Conservation (phyloP, 2,329 filamentous ascomycete species). For the Acrocalymma vagum region DNA sequence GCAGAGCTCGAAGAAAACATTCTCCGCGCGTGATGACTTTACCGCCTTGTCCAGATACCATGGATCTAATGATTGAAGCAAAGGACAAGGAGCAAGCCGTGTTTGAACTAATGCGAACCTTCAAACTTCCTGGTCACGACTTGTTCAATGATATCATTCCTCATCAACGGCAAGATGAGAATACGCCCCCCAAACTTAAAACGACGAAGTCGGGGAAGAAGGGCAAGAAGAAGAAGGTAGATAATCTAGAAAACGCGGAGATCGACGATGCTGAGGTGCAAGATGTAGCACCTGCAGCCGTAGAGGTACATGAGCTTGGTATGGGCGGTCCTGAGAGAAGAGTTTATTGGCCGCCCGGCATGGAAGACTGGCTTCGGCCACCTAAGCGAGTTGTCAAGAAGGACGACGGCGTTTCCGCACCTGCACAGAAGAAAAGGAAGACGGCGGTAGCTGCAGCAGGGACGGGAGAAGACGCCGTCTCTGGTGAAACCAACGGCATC, state of each 20-base stretch:
- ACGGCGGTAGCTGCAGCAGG: conserved; percentile 26
- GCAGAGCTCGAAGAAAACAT: conserved; percentile 83
- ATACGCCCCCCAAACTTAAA: conserved; percentile 56
- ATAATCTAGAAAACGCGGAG: conserved; percentile 52
- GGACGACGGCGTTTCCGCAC: conserved; percentile 53
- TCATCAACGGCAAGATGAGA: conserved; percentile 78
- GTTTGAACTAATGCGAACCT: conserved; percentile 90
- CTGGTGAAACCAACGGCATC: conserved; percentile 36
- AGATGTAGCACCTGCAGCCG: conserved; percentile 44
- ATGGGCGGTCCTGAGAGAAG: conserved; percentile 86
- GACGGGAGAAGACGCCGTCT: conserved; percentile 31
- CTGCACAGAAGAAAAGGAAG: conserved; percentile 42
- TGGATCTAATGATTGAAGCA: conserved; percentile 99
- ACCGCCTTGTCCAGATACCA: conserved; percentile 81
- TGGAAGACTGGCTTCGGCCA: conserved; percentile 89
- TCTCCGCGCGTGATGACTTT: conserved; percentile 79
- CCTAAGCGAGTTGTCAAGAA: conserved; percentile 74
- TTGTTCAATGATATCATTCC: conserved; percentile 80
- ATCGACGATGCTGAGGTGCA: conserved; percentile 51
- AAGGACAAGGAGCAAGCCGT: conserved; percentile 98
- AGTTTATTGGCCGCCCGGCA: conserved; percentile 90
- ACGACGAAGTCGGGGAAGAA: conserved; percentile 57
- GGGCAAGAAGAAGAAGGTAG: conserved; percentile 50
- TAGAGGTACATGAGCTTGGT: conserved; percentile 74
- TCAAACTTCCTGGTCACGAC: conserved; percentile 82